Evolutionary conservation across 805 yeast genomes (phyloP).

Genomic region (Metschnikowia peoriensis): DNA sequence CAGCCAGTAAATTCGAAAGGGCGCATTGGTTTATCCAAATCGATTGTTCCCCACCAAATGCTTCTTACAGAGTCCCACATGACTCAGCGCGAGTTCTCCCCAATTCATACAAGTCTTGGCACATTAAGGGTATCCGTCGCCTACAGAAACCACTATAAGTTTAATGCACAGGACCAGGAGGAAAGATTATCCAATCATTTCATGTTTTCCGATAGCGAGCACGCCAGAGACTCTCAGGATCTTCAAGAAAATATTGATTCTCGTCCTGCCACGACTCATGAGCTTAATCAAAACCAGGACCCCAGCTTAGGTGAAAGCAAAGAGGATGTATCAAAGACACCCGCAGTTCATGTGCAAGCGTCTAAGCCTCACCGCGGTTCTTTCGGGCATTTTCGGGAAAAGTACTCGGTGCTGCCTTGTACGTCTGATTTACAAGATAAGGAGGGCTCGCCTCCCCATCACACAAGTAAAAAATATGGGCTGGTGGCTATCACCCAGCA

Average conservation of each 20-base stretch:
- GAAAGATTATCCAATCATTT: slow-evolving; percentile 60
- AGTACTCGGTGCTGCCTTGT: slow-evolving; percentile 19
- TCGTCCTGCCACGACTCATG: background rate
- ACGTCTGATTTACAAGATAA: slow-evolving; percentile 16
- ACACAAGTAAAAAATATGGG: background rate
- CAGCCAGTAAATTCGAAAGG: slow-evolving; percentile 79
- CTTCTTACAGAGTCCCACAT: slow-evolving; percentile 47
- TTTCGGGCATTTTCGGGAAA: slow-evolving; percentile 13
- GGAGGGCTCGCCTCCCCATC: slow-evolving; percentile 3
- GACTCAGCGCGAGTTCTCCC: slow-evolving; percentile 60
- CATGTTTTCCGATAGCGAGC: slow-evolving; percentile 41
- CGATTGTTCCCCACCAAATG: slow-evolving; percentile 48
- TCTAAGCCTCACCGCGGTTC: slow-evolving; percentile 11
- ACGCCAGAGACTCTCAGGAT: slow-evolving; percentile 2
- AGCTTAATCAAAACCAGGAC: background rate
- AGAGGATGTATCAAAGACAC: background rate
- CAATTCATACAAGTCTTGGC: slow-evolving; percentile 76
- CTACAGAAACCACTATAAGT: slow-evolving; percentile 69
- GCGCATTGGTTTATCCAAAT: slow-evolving; percentile 76
- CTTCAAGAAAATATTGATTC: background rate
- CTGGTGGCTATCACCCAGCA: slow-evolving; percentile 4
- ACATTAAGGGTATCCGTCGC: slow-evolving; percentile 72
- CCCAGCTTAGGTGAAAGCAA: background rate
- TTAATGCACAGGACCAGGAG: slow-evolving; percentile 66
- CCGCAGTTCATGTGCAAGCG: background rate